phyloP scores from a whole-genome alignment of 2,329 filamentous ascomycete genomes.

The Cladophialophora psammophila region DNA sequence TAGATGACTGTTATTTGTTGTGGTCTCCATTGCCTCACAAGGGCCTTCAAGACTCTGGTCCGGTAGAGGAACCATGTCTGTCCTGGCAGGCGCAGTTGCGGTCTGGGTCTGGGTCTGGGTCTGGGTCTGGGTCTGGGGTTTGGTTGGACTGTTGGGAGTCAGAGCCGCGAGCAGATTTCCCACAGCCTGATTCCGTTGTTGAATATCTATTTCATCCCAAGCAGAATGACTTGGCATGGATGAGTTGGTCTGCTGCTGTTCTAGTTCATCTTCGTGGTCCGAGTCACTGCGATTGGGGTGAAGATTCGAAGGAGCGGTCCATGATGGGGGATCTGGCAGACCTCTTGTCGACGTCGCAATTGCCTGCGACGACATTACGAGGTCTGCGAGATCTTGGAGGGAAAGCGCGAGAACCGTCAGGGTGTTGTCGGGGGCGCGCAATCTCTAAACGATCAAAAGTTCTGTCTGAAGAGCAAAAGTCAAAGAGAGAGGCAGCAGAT shows the following conservation, averaged over 20 bases:
- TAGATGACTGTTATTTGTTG: constrained; percentile 14
- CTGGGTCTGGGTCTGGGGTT: constrained; percentile 23
- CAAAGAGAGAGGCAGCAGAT: constrained; percentile 1
- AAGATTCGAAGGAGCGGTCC: constrained; percentile 34
- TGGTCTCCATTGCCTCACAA: constrained; percentile 1
- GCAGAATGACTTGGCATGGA: constrained; percentile 19
- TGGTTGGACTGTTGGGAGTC: constrained; percentile 29
- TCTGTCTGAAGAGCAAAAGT: constrained; percentile 22
- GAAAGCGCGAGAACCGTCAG: constrained; percentile 21
- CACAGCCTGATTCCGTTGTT: constrained; percentile 34
- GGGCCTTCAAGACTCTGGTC: constrained; percentile 4
- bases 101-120: constrained; percentile 24
- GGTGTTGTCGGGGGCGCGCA: constrained; percentile 2
- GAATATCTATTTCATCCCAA: constrained; percentile 30
- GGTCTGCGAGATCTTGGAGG: constrained; percentile 36
- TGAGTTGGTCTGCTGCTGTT: constrained; percentile 9
- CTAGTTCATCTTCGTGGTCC: constrained; percentile 26
- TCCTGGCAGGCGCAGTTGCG: constrained; percentile 13
- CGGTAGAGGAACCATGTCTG: constrained; percentile 3
- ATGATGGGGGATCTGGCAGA: constrained; percentile 39
- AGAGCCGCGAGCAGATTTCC: constrained; percentile 36
- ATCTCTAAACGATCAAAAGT: constrained; percentile 20
- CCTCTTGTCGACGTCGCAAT: constrained; percentile 40
- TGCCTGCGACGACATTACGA: constrained; percentile 40
- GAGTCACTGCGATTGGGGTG: constrained; percentile 20